Evolutionary conservation across 1,284 basidiomycete genomes (phyloP).

Genomic region (Ceratorhiza oryzae-sativae): DNA sequence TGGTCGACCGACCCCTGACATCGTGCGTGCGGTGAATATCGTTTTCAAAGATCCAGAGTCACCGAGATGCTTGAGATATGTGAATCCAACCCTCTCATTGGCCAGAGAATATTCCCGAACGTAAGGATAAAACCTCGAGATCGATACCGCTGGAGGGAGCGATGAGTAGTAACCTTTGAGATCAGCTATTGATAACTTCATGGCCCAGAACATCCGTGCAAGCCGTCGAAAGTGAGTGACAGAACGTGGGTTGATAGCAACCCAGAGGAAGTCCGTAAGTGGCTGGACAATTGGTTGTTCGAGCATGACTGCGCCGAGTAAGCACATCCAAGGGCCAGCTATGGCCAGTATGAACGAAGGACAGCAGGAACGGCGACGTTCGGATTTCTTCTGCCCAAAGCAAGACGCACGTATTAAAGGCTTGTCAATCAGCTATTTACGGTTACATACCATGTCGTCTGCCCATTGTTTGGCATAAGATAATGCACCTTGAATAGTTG

Average conservation of each 20-base stretch:
- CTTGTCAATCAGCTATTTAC: not conserved
- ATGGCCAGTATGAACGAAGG: conserved; percentile 40
- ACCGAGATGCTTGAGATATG: not conserved
- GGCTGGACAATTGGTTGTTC: conserved; percentile 41
- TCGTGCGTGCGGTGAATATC: not conserved
- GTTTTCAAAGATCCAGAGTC: not conserved
- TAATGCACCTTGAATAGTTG: not conserved
- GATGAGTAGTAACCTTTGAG: not conserved
- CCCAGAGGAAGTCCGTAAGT: conserved; percentile 42
- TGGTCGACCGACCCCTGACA: too few species aligned
- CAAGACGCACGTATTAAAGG: not conserved
- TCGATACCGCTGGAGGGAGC: not conserved
- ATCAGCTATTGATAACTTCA: too few species aligned
- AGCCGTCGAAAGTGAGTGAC: not conserved
- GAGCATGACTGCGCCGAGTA: conserved; percentile 41
- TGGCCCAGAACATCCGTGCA: too few species aligned
- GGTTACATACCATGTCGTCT: too few species aligned
- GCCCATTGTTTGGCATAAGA: conserved; percentile 1
- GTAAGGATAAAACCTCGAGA: not conserved
- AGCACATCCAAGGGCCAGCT: conserved; percentile 43
- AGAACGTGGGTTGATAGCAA: not conserved
- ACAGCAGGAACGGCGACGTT: conserved; percentile 20
- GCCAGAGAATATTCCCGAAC: not conserved
- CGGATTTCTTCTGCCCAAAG: not conserved
- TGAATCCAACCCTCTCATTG: not conserved